Conservation (phyloP, 352 stramenopile genomes). For the Pythium phragmitis region DNA sequence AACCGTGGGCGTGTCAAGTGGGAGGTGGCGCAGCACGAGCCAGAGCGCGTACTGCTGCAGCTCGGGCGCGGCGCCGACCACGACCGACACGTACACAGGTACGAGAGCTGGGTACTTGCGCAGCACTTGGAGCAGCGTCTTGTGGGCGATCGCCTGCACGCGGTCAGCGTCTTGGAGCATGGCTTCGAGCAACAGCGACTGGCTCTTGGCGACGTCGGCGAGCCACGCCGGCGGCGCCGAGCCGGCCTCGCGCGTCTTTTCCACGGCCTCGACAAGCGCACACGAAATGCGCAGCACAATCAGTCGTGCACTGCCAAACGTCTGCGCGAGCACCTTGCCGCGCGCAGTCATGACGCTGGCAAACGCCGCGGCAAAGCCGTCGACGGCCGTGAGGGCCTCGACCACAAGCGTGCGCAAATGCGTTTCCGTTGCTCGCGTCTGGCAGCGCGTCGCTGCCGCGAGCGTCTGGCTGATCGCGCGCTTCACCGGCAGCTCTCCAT, state of each 20-base stretch:
- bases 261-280: slow-evolving; percentile 44
- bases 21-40: slow-evolving; percentile 41
- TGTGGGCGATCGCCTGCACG: slow-evolving; percentile 41
- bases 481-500: slow-evolving; percentile 60
- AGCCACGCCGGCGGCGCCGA: slow-evolving; percentile 37
- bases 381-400: slow-evolving; percentile 31
- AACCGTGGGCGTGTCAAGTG: slow-evolving; percentile 32
- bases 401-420: slow-evolving; percentile 54
- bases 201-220: slow-evolving; percentile 39
- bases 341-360: slow-evolving; percentile 40
- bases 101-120: slow-evolving; percentile 43
- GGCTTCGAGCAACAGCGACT: slow-evolving; percentile 58
- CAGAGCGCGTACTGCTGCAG: slow-evolving; percentile 66
- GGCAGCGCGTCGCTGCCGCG: slow-evolving; percentile 46
- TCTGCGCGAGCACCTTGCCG: slow-evolving; percentile 39
- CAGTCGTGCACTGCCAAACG: slow-evolving; percentile 54
- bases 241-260: slow-evolving; percentile 5
- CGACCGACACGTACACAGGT: slow-evolving; percentile 38
- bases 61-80: slow-evolving; percentile 34
- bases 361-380: slow-evolving; percentile 55
- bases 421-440: slow-evolving; percentile 53
- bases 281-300: slow-evolving; percentile 59
- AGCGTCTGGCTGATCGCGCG: slow-evolving; percentile 63
- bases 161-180: slow-evolving; percentile 48
- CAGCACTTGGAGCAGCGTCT: slow-evolving; percentile 45